These are phyloP conservation scores for Pseudogymnoascus destructans DNA, from an alignment of 2,329 filamentous ascomycete genomes.

Conservation along the genomic window DNA sequence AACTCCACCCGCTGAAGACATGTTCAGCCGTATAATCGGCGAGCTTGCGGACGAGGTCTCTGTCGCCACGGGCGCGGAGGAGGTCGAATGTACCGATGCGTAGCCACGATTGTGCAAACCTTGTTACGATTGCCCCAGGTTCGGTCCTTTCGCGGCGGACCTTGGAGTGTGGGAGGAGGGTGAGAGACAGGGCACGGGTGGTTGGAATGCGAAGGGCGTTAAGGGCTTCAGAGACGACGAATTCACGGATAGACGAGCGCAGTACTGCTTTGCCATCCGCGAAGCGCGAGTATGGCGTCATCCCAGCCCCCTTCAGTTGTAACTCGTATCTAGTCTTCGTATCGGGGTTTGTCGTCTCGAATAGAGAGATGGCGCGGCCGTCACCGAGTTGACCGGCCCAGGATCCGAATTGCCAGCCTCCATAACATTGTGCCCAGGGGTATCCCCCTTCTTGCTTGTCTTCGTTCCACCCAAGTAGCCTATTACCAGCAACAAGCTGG, in stretches of 20 bases:
- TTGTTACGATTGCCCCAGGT: slow-evolving; percentile 81
- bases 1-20: slow-evolving; percentile 78
- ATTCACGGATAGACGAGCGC: slow-evolving; percentile 85
- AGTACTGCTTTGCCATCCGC: slow-evolving; percentile 92
- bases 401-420: slow-evolving; percentile 65
- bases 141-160: slow-evolving; percentile 72
- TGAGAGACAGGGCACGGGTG: slow-evolving; percentile 75
- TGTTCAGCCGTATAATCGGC: slow-evolving; percentile 78
- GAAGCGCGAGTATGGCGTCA: slow-evolving; percentile 90
- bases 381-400: slow-evolving; percentile 97
- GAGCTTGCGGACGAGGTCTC: slow-evolving; percentile 57
- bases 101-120: slow-evolving; percentile 86
- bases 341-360: slow-evolving; percentile 67
- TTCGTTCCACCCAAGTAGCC: slow-evolving; percentile 65
- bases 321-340: slow-evolving; percentile 71
- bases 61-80: slow-evolving; percentile 68
- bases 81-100: slow-evolving; percentile 93
- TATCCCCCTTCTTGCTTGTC: slow-evolving; percentile 59
- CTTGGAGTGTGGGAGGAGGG: slow-evolving; percentile 55
- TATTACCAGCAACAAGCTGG: slow-evolving; percentile 68
- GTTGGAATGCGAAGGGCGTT: slow-evolving; percentile 76
- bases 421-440: slow-evolving; percentile 97
- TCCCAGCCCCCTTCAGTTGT: slow-evolving; percentile 85
- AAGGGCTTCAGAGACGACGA: slow-evolving; percentile 79
- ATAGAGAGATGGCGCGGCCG: slow-evolving; percentile 84